These are phyloP conservation scores for Gremmenia infestans DNA, from an alignment of 2,329 filamentous ascomycete genomes.

Conservation along the genomic window DNA sequence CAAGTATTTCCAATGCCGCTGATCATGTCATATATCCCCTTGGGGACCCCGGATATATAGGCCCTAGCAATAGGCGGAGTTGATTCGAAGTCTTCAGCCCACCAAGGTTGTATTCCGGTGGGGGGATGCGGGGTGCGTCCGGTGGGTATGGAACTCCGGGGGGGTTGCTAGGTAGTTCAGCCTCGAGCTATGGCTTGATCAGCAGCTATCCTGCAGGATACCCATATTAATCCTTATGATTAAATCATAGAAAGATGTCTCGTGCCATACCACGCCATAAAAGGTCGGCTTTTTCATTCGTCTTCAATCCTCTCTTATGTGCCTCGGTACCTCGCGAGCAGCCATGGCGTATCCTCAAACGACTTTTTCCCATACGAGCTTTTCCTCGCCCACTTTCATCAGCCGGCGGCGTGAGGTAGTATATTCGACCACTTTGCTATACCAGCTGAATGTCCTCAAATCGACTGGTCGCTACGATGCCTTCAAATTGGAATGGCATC, in stretches of 20 bases:
- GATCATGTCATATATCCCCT: slow-evolving; percentile 14
- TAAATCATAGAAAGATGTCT: not conserved
- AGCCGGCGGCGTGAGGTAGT: slow-evolving; percentile 37
- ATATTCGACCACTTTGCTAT: slow-evolving; percentile 41
- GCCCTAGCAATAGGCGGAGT: too few species aligned
- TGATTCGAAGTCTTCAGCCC: too few species aligned
- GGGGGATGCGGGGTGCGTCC: not conserved
- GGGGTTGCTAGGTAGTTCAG: not conserved
- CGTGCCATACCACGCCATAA: not conserved
- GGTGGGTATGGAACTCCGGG: not conserved
- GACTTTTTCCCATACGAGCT: slow-evolving; percentile 34
- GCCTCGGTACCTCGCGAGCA: not conserved
- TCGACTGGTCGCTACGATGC: slow-evolving; percentile 51
- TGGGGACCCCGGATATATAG: not conserved
- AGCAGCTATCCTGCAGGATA: not conserved
- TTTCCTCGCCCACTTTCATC: slow-evolving; percentile 32
- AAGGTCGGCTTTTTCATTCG: too few species aligned
- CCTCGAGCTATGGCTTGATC: not conserved
- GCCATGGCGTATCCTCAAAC: slow-evolving; percentile 39
- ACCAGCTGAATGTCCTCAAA: slow-evolving; percentile 49
- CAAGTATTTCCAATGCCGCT: slow-evolving; percentile 6
- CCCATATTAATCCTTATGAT: not conserved
- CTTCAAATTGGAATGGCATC: slow-evolving; percentile 54
- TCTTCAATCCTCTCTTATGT: not conserved
- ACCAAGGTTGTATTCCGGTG: not conserved